Conservation (phyloP, 2,329 filamentous ascomycete genomes). For the Xenoacremonium recifei region DNA sequence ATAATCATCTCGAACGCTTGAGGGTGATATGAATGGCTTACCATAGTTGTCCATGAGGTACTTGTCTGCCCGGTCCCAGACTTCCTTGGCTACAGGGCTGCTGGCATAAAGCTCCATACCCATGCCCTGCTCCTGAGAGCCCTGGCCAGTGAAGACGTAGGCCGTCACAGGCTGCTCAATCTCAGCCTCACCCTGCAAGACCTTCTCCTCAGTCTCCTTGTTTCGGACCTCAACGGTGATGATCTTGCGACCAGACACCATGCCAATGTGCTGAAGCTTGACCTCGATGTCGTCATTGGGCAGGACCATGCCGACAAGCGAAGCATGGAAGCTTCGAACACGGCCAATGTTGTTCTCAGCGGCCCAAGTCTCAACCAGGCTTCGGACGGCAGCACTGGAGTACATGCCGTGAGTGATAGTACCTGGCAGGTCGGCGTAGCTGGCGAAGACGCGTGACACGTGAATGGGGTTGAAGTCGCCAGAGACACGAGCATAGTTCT, state of each 20-base stretch:
- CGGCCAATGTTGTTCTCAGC: constrained; percentile 98
- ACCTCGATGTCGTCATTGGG: constrained; percentile 95
- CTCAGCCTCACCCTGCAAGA: constrained; percentile 91
- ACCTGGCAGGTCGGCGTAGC: constrained; percentile 90
- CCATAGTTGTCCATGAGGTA: constrained; percentile 99
- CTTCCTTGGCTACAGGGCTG: constrained; percentile 91
- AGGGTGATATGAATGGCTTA: constrained; percentile 41
- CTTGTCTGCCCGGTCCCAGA: constrained; percentile 96
- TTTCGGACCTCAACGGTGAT: constrained; percentile 98
- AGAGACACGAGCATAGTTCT: constrained; percentile 95
- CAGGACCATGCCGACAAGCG: constrained; percentile 96
- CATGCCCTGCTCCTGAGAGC: constrained; percentile 98
- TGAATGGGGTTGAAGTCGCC: constrained; percentile 99
- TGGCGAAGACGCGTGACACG: constrained; percentile 94
- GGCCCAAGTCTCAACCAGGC: constrained; percentile 96
- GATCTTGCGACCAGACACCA: constrained; percentile 98
- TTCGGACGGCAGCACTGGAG: constrained; percentile 93
- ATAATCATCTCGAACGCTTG: background rate
- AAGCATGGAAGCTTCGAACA: constrained; percentile 95
- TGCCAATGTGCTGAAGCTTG: constrained; percentile 93
- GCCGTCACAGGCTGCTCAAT: constrained; percentile 96
- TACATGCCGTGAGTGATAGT: constrained; percentile 99
- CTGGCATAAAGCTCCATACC: constrained; percentile 97
- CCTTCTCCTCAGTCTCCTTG: constrained; percentile 94
- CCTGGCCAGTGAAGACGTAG: constrained; percentile 97